Conservation (phyloP, 2,329 filamentous ascomycete genomes). For the Byssothecium circinans region DNA sequence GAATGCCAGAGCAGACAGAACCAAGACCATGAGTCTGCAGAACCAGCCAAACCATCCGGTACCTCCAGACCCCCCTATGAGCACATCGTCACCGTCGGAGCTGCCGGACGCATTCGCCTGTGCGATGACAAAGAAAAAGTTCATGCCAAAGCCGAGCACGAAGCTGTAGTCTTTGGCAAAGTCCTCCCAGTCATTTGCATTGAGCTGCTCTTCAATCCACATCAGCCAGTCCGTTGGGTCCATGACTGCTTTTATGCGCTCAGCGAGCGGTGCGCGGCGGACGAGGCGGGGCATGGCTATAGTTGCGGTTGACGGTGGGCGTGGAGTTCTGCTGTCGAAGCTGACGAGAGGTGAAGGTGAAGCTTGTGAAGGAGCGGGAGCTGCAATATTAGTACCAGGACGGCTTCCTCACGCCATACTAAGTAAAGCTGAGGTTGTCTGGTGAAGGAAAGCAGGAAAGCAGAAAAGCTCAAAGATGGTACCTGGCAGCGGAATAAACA, state of each 20-base stretch:
- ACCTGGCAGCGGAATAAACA: conserved; percentile 10
- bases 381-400: not conserved
- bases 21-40: conserved; percentile 69
- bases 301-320: conserved; percentile 2
- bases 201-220: conserved; percentile 89
- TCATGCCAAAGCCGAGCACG: conserved; percentile 73
- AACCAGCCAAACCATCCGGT: conserved; percentile 69
- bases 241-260: conserved; percentile 78
- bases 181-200: conserved; percentile 88
- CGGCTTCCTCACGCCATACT: conserved; percentile 36
- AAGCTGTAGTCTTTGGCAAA: conserved; percentile 70
- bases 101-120: conserved; percentile 65
- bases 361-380: not conserved
- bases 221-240: conserved; percentile 89
- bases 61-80: conserved; percentile 58
- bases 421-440: no score
- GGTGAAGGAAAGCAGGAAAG: no score
- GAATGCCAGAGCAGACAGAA: conserved; percentile 66
- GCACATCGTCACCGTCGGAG: conserved; percentile 74
- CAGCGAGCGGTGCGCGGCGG: conserved; percentile 73
- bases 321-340: not conserved
- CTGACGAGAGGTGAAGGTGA: not conserved
- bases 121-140: conserved; percentile 78
- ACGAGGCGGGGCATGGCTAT: conserved; percentile 73
- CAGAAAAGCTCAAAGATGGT: conserved; percentile 6